Percentiles rank a stretch among this genome's conserved stretches.
Conservation (phyloP, 345 rosid species). For the Melaleuca alternifolia region DNA sequence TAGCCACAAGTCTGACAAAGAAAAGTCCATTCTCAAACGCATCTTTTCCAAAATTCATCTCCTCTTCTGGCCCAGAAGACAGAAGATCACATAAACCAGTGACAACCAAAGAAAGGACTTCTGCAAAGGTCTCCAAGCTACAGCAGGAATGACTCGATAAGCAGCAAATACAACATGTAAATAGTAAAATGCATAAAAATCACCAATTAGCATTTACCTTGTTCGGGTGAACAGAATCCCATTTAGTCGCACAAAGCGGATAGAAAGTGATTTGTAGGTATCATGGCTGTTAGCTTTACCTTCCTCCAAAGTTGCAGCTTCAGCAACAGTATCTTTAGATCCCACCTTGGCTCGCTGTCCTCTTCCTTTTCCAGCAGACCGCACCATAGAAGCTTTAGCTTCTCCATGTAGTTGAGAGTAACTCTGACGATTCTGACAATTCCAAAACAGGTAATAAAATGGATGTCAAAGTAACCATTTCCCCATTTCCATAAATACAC, state of each 20-base stretch:
- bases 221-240: conserved; percentile 94
- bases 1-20: conserved; percentile 59
- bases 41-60: conserved; percentile 61
- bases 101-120: conserved; percentile 59
- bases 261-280: conserved; percentile 52
- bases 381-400: conserved; percentile 19
- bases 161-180: not conserved
- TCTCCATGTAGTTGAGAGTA: conserved; percentile 48
- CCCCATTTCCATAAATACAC: not conserved
- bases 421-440: conserved; percentile 28
- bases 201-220: conserved; percentile 35
- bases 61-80: conserved; percentile 52
- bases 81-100: conserved; percentile 54
- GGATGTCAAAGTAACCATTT: not conserved
- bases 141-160: not conserved
- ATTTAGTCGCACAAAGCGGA: conserved; percentile 73
- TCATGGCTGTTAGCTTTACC: conserved; percentile 28
- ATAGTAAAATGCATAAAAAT: not conserved
- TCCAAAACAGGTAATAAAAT: not conserved
- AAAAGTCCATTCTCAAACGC: conserved; percentile 52
- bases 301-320: conserved; percentile 36
- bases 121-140: conserved; percentile 88
- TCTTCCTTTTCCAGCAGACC: conserved; percentile 45
- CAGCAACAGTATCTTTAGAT: conserved; percentile 37
- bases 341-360: conserved; percentile 40